These are phyloP conservation scores for Pythium utonaiense DNA, from an alignment of 352 stramenopile genomes.

Conservation along the genomic window DNA sequence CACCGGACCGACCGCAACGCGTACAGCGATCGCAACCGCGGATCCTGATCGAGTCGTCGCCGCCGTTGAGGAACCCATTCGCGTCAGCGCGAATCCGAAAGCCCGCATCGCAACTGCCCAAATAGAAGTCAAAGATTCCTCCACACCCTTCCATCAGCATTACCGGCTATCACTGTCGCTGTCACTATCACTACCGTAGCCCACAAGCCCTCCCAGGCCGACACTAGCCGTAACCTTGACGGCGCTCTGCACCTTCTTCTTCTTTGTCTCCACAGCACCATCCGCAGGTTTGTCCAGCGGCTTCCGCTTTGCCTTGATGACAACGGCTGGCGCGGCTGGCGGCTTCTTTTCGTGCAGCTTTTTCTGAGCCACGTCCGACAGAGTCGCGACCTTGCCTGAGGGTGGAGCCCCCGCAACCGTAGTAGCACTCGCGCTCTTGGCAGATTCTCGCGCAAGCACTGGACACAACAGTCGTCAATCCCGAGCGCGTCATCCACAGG, in stretches of 20 bases:
- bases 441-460: conserved; percentile 59
- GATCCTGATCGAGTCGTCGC: conserved; percentile 72
- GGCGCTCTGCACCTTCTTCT: conserved; percentile 7
- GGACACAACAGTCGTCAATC: not conserved
- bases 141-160: not conserved
- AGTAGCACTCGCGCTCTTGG: conserved; percentile 20
- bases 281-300: conserved; percentile 6
- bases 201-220: conserved; percentile 43
- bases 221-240: conserved; percentile 8
- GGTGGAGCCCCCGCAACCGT: not conserved
- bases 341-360: conserved; percentile 23
- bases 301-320: conserved; percentile 62
- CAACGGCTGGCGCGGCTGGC: conserved; percentile 29
- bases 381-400: not conserved
- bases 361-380: conserved; percentile 19
- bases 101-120: conserved; percentile 22
- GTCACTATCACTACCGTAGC: conserved; percentile 71
- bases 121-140: conserved; percentile 1
- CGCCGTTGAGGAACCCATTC: conserved; percentile 55
- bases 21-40: conserved; percentile 33
- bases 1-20: conserved; percentile 72
- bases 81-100: conserved; percentile 22
- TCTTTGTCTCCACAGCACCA: conserved; percentile 24
- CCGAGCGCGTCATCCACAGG: not conserved
- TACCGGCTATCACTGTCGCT: conserved; percentile 27